Evolutionary conservation across 768 basidiomycete genomes (phyloP), one percentile per base, ranked within the genome.

Genomic region (Suillus sp.): DNA sequence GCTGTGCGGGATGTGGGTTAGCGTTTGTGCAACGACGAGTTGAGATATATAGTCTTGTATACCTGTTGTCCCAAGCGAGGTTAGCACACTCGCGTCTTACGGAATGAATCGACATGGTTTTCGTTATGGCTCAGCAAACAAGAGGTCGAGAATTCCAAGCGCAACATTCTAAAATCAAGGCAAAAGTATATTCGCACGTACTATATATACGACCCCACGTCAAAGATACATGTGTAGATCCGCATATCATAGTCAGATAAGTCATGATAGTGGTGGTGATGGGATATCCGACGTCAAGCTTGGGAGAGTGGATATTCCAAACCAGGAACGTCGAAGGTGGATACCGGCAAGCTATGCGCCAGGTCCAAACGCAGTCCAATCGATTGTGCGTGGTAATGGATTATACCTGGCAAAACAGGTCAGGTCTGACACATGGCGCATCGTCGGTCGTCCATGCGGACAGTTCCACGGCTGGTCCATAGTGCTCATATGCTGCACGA

Each of bases 391-490:
- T 56, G 14, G 62, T n/a, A 55, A 64, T 35, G 37, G 66, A 13
- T 50, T 35, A 51, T 64, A 67, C 25, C 65, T 63, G 43, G 66
- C 70, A 56, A 77, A 74, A 7, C 64, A 59, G 10, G 57, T 64
- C 66, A 91, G 78, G 71, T 90, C 89, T 54, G 79, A 80, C 34
- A 90, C 78, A 77, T 89, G 90, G 35, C 88, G 86, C 91, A 91
- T 92, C 43, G 92, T 93, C 3, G 92, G 92, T 34, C 92, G 78
- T 9, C 91, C 91, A 71, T 93, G 92, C n/a, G 92, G 92, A 71
- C 92, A 93, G 62, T 92, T 89, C 92, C 92, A 93, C 1, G 91
- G 92, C 66, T 91, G 90, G 69, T 91, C 86, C 82, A 92, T 92
- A 40, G 83, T 88, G 50, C 89, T 90, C 91, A 93, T 93, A 72